A percentile compares a stretch with the other conserved stretches of the same genome.
phyloP scores from a whole-genome alignment of 2,329 filamentous ascomycete species.

The Ceratocystis harringtonii region DNA sequence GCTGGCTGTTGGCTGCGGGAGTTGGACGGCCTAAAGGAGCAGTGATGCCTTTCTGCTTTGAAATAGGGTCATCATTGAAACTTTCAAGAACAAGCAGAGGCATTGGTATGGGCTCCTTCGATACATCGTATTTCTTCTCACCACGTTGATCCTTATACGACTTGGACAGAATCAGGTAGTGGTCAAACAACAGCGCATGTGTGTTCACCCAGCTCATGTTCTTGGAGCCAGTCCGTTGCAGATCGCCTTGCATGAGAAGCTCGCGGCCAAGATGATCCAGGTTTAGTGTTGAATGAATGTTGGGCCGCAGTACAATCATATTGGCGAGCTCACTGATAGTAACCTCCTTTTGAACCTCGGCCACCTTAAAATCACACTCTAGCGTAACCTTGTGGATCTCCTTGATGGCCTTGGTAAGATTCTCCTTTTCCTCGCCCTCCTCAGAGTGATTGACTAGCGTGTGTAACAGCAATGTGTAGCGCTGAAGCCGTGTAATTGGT shows the following conservation, averaged over 20 bases:
- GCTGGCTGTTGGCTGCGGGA: conserved; percentile 50
- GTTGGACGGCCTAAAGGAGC: conserved; percentile 49
- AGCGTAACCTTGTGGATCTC: conserved; percentile 81
- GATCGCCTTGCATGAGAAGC: conserved; percentile 73
- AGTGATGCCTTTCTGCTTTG: conserved; percentile 64
- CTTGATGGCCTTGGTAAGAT: conserved; percentile 67
- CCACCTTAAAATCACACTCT: conserved; percentile 85
- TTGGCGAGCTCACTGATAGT: conserved; percentile 69
- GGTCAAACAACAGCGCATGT: conserved; percentile 85
- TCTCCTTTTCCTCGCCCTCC: conserved; percentile 81
- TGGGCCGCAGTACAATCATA: conserved; percentile 72
- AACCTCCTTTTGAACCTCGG: conserved; percentile 82
- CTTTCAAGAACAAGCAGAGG: conserved; percentile 85
- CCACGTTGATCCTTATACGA: conserved; percentile 54
- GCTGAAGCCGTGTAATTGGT: conserved; percentile 81
- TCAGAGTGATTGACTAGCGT: conserved; percentile 69
- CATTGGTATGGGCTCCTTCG: conserved; percentile 86
- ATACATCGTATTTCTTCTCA: conserved; percentile 87
- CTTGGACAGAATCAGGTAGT: conserved; percentile 90
- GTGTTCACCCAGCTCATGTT: conserved; percentile 89
- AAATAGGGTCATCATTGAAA: conserved; percentile 77
- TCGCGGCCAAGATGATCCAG: conserved; percentile 87
- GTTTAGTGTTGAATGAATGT: conserved; percentile 80
- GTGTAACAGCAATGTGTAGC: conserved; percentile 69
- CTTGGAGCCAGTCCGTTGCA: conserved; percentile 77